phyloP scores from a whole-genome alignment of 2,329 filamentous ascomycete genomes.

The Lecanosticta acicola region DNA sequence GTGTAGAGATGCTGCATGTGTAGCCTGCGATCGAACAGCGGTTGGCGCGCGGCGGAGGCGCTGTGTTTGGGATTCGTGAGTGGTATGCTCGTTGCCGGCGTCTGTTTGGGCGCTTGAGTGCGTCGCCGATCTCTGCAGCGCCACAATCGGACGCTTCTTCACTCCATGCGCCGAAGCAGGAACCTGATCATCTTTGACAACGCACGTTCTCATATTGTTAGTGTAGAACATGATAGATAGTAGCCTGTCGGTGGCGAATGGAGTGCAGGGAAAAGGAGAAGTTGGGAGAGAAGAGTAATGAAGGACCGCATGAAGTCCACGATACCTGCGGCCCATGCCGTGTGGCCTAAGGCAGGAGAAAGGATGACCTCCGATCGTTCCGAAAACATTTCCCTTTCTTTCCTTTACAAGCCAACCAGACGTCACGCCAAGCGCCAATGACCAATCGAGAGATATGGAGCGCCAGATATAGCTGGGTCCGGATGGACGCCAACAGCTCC shows the following conservation, averaged over 20 bases:
- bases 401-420: not conserved
- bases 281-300: too few relatives aligned
- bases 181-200: not conserved
- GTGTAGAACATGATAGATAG: too few relatives aligned
- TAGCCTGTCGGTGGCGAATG: too few relatives aligned
- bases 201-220: too few relatives aligned
- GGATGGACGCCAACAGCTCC: too few relatives aligned
- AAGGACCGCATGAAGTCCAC: too few relatives aligned
- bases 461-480: too few relatives aligned
- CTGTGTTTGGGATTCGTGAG: not conserved
- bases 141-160: not conserved
- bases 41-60: not conserved
- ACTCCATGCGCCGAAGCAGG: not conserved
- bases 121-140: not conserved
- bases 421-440: not conserved
- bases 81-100: not conserved
- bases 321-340: too few relatives aligned
- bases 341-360: not conserved
- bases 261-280: too few relatives aligned
- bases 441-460: too few relatives aligned
- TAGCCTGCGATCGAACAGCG: not conserved
- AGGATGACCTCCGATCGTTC: not conserved
- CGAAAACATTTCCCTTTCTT: not conserved
- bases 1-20: not conserved
- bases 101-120: not conserved